These are phyloP conservation scores for Arthrobotrys musiformis DNA, from an alignment of 2,329 filamentous ascomycete genomes.

Conservation along the genomic window DNA sequence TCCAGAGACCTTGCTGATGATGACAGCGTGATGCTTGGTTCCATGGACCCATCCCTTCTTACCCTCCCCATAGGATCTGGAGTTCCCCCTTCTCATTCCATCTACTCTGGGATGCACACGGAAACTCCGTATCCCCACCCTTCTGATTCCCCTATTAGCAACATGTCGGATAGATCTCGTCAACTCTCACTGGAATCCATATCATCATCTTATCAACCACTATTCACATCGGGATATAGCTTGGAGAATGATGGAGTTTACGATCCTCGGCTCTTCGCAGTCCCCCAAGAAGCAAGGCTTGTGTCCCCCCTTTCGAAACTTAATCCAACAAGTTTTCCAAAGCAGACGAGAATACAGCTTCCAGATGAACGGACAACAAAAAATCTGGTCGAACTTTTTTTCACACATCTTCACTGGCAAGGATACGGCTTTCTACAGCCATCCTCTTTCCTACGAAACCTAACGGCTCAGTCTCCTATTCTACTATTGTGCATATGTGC, in stretches of 20 bases:
- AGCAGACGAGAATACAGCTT: slow-evolving; percentile 48
- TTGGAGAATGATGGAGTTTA: slow-evolving; percentile 47
- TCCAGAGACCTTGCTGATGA: slow-evolving; percentile 45
- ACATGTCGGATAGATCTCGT: slow-evolving; percentile 40
- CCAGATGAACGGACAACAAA: slow-evolving; percentile 43
- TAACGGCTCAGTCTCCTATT: slow-evolving; percentile 43
- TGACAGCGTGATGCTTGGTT: slow-evolving; percentile 38
- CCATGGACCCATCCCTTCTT: slow-evolving; percentile 43
- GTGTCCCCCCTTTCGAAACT: slow-evolving; percentile 49
- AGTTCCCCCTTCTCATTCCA: slow-evolving; percentile 25
- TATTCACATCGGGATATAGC: slow-evolving; percentile 45
- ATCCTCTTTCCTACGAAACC: slow-evolving; percentile 40
- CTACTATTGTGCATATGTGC: slow-evolving; percentile 48
- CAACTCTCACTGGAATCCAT: slow-evolving; percentile 48
- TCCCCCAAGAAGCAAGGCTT: slow-evolving; percentile 15
- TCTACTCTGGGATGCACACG: slow-evolving; percentile 16
- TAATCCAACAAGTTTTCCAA: slow-evolving; percentile 52
- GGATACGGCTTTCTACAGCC: slow-evolving; percentile 50
- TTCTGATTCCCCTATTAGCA: slow-evolving; percentile 48
- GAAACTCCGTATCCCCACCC: slow-evolving; percentile 29
- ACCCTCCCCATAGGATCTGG: slow-evolving; percentile 33
- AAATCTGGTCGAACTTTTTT: slow-evolving; percentile 44
- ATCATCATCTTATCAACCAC: slow-evolving; percentile 45
- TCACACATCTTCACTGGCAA: slow-evolving; percentile 54
- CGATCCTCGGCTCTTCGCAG: slow-evolving; percentile 32